Conservation (phyloP, 1,284 basidiomycete genomes). For the Tylopilus orsonianus region DNA sequence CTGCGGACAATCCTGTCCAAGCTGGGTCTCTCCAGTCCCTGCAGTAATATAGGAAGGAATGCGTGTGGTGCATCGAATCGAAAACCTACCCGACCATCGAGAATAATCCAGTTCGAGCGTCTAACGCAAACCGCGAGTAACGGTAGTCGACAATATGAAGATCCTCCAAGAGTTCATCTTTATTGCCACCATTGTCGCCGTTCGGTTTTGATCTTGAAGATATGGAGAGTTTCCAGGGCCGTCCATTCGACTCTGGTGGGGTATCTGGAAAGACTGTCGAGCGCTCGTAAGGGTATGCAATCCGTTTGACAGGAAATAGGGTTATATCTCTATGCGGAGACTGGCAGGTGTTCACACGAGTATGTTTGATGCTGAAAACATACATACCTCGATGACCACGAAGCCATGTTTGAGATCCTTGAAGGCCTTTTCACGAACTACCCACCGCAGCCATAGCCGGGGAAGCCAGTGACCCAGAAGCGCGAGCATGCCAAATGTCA, state of each 20-base stretch:
- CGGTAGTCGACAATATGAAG: slow-evolving; percentile 78
- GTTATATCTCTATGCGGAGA: slow-evolving; percentile 82
- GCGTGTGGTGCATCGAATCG: background rate
- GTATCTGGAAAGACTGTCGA: slow-evolving; percentile 70
- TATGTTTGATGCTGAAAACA: background rate
- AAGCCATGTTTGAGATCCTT: slow-evolving; percentile 68
- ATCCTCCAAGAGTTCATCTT: slow-evolving; percentile 42
- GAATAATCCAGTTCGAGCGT: slow-evolving; percentile 84
- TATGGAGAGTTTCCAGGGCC: slow-evolving; percentile 24
- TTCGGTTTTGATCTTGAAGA: slow-evolving; percentile 25
- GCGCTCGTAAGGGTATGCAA: slow-evolving; percentile 76
- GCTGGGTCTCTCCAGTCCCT: slow-evolving; percentile 92
- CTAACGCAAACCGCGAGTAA: slow-evolving; percentile 88
- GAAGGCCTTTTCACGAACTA: slow-evolving; percentile 85
- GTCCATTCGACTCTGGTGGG: slow-evolving; percentile 23
- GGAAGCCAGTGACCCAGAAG: slow-evolving; percentile 95
- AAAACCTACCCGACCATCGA: slow-evolving; percentile 67
- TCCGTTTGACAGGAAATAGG: slow-evolving; percentile 65
- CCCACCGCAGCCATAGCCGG: slow-evolving; percentile 83
- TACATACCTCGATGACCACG: slow-evolving; percentile 86
- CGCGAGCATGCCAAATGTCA: slow-evolving; percentile 76
- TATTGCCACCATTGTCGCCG: slow-evolving; percentile 31
- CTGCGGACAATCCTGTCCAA: slow-evolving; percentile 66
- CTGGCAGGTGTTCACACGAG: slow-evolving; percentile 38
- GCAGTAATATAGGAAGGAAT: slow-evolving; percentile 7